Base-by-base conservation (phyloP, 2,329 filamentous ascomycete genomes). In the Phialocephala sp. region DNA sequence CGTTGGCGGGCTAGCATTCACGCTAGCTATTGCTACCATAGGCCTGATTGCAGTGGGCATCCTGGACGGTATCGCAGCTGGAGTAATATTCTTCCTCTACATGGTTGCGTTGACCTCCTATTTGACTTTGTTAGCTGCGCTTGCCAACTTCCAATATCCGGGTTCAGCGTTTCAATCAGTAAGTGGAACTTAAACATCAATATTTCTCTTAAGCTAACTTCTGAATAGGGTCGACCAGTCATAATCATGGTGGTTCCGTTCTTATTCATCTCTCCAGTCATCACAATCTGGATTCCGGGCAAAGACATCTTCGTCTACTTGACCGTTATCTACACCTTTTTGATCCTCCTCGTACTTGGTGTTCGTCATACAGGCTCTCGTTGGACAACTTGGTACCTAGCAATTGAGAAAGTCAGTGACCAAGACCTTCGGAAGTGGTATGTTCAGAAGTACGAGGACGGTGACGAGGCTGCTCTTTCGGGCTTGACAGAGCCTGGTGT, bases 91-190 rank as follows among this genome's bases (percentile, higher is more conserved):
- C 43, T 66, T 66, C 41, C 62, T 68, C 11, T 68, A 68, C 41
- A 18, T 68, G 15, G 60, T 66, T 36, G 67, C 62, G 11, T 43
- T 68, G 35, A 66, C 64, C 8, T 61, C 67, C 22, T 68, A 68
- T 43, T 39, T 68, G 11, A 65, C 55, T 37, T 24, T 68, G 8
- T 57, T 68, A 4, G 67, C 67, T 12, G 59, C 67, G 9, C 60
- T 68, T 35, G 67, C 67, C 2, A 68, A 68, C 37, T 68, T 61
- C 58, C 67, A 68, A 57, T 68, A 65, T 55, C 60, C 62, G 57
- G 67, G 67, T n/a, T 66, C 64, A 5, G 60, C 67, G 20, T 68
- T 68, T 57, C 62, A 65, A 57, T 68, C 67, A 18, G 67, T 62
- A 55, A 54, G 45, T 39, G 18, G 1, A 37, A 8, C 3, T 43